Conservation (phyloP, 1,139 yeast genomes). For the Yamadazyma siamensis region DNA sequence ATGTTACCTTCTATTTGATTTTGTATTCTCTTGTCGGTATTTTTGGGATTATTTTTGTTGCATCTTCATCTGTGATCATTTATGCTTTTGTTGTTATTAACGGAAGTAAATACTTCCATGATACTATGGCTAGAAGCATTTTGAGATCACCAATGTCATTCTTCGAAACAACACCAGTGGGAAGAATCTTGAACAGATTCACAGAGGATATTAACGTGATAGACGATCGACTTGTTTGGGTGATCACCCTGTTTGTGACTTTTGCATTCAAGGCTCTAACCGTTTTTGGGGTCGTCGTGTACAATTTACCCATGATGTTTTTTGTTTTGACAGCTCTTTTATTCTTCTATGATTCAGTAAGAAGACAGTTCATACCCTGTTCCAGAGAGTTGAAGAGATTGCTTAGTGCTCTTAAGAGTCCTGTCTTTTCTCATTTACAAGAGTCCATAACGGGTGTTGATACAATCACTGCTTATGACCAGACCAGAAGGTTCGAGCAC, state of each 20-base stretch:
- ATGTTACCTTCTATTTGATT: slow-evolving; percentile 23
- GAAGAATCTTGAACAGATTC: slow-evolving; percentile 38
- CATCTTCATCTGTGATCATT: slow-evolving; percentile 27
- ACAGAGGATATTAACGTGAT: slow-evolving; percentile 35
- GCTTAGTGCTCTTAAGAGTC: slow-evolving; percentile 29
- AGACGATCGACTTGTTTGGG: slow-evolving; percentile 34
- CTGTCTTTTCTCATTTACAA: slow-evolving; percentile 34
- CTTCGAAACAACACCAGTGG: slow-evolving; percentile 44
- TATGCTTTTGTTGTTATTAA: slow-evolving; percentile 31
- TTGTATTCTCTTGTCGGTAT: slow-evolving; percentile 27
- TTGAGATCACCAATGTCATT: slow-evolving; percentile 43
- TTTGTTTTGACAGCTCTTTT: slow-evolving; percentile 21
- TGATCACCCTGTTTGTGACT: slow-evolving; percentile 22
- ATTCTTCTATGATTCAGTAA: slow-evolving; percentile 25
- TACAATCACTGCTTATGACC: slow-evolving; percentile 31
- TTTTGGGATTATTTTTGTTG: slow-evolving; percentile 22
- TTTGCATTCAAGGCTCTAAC: slow-evolving; percentile 22
- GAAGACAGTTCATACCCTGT: slow-evolving; percentile 31
- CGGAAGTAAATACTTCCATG: slow-evolving; percentile 36
- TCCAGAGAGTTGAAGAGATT: slow-evolving; percentile 37
- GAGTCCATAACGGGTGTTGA: slow-evolving; percentile 38
- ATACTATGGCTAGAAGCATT: slow-evolving; percentile 34
- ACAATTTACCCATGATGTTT: slow-evolving; percentile 33
- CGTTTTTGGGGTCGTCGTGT: slow-evolving; percentile 26
- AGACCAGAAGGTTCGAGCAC: slow-evolving; percentile 24